Conservation (phyloP, 192 early-diverging fungal species). For the Backusella mclennaniae region DNA sequence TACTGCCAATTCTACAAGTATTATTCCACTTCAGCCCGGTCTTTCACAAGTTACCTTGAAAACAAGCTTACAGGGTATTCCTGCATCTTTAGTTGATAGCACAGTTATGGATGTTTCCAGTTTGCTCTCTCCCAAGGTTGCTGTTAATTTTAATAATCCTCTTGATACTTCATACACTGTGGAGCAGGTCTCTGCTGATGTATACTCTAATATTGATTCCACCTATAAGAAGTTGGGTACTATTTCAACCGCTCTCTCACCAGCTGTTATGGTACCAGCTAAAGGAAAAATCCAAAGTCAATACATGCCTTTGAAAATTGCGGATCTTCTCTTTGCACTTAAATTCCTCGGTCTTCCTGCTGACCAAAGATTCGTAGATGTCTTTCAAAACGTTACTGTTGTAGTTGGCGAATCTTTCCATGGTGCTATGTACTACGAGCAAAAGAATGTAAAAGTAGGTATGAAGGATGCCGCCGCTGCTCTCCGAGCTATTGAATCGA, state of each 20-base stretch:
- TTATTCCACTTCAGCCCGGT: slow-evolving; percentile 44
- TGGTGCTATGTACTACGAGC: slow-evolving; percentile 17
- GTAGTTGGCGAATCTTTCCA: slow-evolving; percentile 19
- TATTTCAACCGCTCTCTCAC: neutral
- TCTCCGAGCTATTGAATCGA: neutral
- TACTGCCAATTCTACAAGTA: slow-evolving; percentile 31
- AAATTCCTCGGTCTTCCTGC: neutral
- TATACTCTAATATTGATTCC: neutral
- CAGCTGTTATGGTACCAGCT: slow-evolving; percentile 20
- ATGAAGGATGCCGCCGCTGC: neutral
- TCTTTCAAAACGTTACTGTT: slow-evolving; percentile 26
- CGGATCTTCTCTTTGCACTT: neutral
- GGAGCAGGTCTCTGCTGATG: neutral
- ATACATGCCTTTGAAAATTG: neutral
- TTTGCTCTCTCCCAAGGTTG: neutral
- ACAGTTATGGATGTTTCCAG: slow-evolving; percentile 19
- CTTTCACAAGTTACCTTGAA: slow-evolving; percentile 38
- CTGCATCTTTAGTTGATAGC: slow-evolving; percentile 32
- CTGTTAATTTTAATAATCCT: slow-evolving; percentile 27
- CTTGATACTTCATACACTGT: slow-evolving; percentile 25
- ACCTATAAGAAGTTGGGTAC: neutral
- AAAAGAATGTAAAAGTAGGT: slow-evolving; percentile 2
- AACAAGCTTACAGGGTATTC: slow-evolving; percentile 43
- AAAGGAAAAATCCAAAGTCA: slow-evolving; percentile 4
- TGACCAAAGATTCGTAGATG: slow-evolving; percentile 5